Evolutionary conservation across 2,329 filamentous ascomycete genomes (phyloP).

Genomic region (Fusarium sp.): DNA sequence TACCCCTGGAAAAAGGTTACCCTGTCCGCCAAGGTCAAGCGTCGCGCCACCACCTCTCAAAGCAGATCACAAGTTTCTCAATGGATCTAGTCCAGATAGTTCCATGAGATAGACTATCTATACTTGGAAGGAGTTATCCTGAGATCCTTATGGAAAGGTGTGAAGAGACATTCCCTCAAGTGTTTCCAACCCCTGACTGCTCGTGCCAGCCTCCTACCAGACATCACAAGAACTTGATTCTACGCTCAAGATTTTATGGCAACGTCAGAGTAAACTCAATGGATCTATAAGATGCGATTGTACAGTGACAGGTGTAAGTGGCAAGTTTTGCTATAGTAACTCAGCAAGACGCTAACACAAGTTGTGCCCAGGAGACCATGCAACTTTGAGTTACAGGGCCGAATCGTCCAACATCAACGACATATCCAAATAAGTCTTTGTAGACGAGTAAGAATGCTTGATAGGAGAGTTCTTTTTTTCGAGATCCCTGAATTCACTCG

Average conservation of each 20-base stretch:
- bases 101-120: not conserved
- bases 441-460: fast-evolving
- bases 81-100: not conserved
- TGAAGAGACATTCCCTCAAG: not conserved
- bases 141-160: not conserved
- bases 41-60: not conserved
- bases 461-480: fast-evolving
- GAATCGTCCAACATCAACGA: not conserved
- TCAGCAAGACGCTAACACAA: not conserved
- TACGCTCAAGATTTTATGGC: no score
- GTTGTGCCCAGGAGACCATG: not conserved
- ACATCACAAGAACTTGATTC: not conserved
- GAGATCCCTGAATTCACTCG: not conserved
- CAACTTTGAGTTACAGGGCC: no score
- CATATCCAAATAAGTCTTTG: not conserved
- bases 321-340: not conserved
- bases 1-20: no score
- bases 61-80: not conserved
- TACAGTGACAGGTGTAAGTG: not conserved
- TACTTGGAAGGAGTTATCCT: not conserved
- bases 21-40: not conserved
- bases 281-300: not conserved
- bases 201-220: not conserved
- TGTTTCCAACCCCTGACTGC: not conserved
- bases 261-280: not conserved